Percentiles rank a stretch among this genome's conserved stretches.
Evolutionary conservation across 75 land plant genomes (phyloP).

Genomic region (Cupressus sempervirens): DNA sequence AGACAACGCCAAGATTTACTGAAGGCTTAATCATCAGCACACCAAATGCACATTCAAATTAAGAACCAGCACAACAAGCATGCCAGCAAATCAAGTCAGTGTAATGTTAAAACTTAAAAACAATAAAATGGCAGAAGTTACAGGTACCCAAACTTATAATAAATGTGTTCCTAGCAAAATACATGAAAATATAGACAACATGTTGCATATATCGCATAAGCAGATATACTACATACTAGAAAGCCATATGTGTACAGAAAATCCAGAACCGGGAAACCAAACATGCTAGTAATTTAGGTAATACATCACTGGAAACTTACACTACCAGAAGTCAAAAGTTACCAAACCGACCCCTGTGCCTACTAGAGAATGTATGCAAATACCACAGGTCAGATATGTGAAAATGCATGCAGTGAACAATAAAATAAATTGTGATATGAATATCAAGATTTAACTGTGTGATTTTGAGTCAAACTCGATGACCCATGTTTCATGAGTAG

Average conservation of each 20-base stretch:
- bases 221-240: neutral
- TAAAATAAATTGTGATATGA: too few species aligned
- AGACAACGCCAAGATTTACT: slow-evolving; percentile 18
- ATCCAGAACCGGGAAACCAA: neutral
- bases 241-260: slow-evolving; percentile 9
- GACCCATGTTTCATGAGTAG: too few species aligned
- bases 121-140: neutral
- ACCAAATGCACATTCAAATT: slow-evolving; percentile 10
- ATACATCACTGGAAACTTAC: neutral
- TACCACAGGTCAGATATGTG: neutral
- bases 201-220: too few species aligned
- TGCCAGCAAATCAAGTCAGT: neutral
- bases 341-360: neutral
- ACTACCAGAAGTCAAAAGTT: neutral
- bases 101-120: neutral
- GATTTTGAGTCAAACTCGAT: too few species aligned
- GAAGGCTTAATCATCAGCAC: slow-evolving; percentile 30
- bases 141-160: neutral
- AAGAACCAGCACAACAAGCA: neutral
- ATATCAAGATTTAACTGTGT: too few species aligned
- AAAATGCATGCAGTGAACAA: neutral
- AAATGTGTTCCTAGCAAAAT: neutral
- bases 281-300: neutral
- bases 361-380: neutral
- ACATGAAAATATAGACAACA: neutral